phyloP scores from a whole-genome alignment of 129 eudicot species.

The Lactuca saligna region DNA sequence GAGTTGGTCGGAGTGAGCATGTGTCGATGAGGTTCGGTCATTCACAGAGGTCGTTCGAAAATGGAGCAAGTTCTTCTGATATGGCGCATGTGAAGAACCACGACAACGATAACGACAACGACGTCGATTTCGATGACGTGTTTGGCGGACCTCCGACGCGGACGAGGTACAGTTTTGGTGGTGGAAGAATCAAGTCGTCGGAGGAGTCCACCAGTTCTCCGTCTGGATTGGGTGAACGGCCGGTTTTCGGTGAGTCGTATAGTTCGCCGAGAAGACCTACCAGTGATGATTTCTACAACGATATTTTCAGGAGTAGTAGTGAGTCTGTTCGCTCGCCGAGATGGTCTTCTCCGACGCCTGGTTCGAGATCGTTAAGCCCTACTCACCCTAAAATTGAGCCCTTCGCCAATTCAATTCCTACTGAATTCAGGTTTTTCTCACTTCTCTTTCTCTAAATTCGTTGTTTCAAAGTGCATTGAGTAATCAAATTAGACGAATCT shows the following conservation, averaged over 20 bases:
- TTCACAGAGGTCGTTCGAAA: slow-evolving; percentile 37
- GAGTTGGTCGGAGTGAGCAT: slow-evolving; percentile 28
- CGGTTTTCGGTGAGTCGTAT: slow-evolving; percentile 74
- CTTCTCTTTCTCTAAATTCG: slow-evolving; percentile 14
- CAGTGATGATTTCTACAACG: slow-evolving; percentile 68
- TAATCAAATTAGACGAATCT: background rate
- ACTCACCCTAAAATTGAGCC: slow-evolving; percentile 38
- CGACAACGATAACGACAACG: slow-evolving; percentile 47
- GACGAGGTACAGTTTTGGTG: slow-evolving; percentile 46
- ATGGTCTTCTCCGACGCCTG: slow-evolving; percentile 44
- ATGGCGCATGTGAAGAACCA: slow-evolving; percentile 10
- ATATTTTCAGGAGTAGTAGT: slow-evolving; percentile 65
- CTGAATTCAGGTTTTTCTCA: slow-evolving; percentile 56
- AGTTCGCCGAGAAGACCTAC: slow-evolving; percentile 35
- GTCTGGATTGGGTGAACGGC: slow-evolving; percentile 47
- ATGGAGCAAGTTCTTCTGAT: slow-evolving; percentile 35
- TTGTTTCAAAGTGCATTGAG: background rate
- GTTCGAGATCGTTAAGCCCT: slow-evolving; percentile 45
- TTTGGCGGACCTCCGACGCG: slow-evolving; percentile 98
- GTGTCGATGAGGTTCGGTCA: slow-evolving; percentile 27
- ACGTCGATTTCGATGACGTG: slow-evolving; percentile 87
- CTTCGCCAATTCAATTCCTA: slow-evolving; percentile 41
- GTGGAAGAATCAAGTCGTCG: slow-evolving; percentile 33
- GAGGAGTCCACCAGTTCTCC: slow-evolving; percentile 37
- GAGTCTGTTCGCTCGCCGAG: slow-evolving; percentile 56